phyloP scores from a whole-genome alignment of 257 asterid species.

The Primulina tabacum region DNA sequence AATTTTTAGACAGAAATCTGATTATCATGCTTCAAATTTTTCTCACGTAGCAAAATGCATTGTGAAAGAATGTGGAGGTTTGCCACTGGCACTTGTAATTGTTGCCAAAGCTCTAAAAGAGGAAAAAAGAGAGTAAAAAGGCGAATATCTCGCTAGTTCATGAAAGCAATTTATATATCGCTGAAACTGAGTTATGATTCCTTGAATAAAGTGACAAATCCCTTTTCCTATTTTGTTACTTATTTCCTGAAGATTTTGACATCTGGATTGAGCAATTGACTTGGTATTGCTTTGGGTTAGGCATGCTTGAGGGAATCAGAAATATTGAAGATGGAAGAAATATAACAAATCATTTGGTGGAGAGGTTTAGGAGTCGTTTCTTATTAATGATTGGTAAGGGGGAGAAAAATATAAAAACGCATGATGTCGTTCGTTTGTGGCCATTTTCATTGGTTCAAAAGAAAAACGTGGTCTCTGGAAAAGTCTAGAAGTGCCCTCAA shows the following conservation, averaged over 20 bases:
- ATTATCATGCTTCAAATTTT: neutral
- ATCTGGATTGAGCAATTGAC: neutral
- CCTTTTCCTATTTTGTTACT: neutral
- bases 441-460: constrained; percentile 8
- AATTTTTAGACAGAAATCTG: constrained; percentile 13
- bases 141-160: too few species aligned
- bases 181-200: constrained; percentile 5
- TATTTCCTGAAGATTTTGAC: neutral
- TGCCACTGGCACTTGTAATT: constrained; percentile 1
- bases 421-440: constrained; percentile 24
- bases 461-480: neutral
- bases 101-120: constrained; percentile 7
- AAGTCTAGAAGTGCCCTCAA: too few species aligned
- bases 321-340: constrained; percentile 9
- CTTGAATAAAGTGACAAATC: neutral
- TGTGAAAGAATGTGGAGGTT: constrained; percentile 6
- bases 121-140: neutral
- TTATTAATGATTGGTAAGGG: neutral
- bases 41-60: neutral
- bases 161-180: neutral
- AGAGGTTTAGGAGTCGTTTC: neutral
- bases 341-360: neutral
- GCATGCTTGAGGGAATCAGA: neutral
- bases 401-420: constrained; percentile 19
- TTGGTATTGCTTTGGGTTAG: neutral